Percentiles rank a stretch among this genome's conserved stretches.
Evolutionary conservation across 2,329 filamentous ascomycete species (phyloP).

Genomic region (Phaeoacremonium minimum): DNA sequence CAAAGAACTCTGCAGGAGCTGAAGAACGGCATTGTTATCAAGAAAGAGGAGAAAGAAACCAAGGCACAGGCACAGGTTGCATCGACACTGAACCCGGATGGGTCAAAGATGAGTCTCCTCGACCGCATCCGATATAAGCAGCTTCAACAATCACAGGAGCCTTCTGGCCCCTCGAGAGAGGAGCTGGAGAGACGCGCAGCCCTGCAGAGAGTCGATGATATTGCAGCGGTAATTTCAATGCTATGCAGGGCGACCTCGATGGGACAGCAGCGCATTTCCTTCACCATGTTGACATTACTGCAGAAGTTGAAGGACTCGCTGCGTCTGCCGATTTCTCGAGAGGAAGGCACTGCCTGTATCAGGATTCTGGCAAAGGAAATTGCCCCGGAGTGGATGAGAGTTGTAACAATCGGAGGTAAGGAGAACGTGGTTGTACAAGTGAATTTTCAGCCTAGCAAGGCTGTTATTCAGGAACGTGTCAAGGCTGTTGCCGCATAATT

Average conservation of each 20-base stretch:
- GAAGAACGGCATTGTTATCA: slow-evolving; percentile 54
- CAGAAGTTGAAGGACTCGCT: slow-evolving; percentile 67
- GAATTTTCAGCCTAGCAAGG: slow-evolving; percentile 26
- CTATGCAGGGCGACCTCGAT: slow-evolving; percentile 50
- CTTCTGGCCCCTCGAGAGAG: slow-evolving; percentile 42
- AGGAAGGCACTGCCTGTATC: slow-evolving; percentile 47
- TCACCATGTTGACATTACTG: slow-evolving; percentile 59
- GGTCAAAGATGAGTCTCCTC: slow-evolving; percentile 60
- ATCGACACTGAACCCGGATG: slow-evolving; percentile 12
- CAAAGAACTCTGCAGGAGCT: slow-evolving; percentile 66
- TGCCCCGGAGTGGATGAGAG: slow-evolving; percentile 51
- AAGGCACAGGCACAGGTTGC: slow-evolving; percentile 20
- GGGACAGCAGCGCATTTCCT: slow-evolving; percentile 56
- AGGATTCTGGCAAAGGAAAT: slow-evolving; percentile 49
- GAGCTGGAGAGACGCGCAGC: slow-evolving; percentile 60
- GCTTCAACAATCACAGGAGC: slow-evolving; percentile 39
- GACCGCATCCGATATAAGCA: slow-evolving; percentile 74
- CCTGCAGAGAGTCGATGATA: slow-evolving; percentile 63
- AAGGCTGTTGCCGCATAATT: neutral
- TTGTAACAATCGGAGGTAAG: slow-evolving; percentile 46
- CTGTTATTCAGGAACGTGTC: slow-evolving; percentile 19
- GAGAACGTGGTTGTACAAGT: slow-evolving; percentile 55
- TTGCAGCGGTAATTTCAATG: slow-evolving; percentile 64
- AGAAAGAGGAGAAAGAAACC: slow-evolving; percentile 40
- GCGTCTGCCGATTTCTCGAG: slow-evolving; percentile 46